Conservation (phyloP, 2,329 filamentous ascomycete species). For the Clarireedia homoeocarpa region DNA sequence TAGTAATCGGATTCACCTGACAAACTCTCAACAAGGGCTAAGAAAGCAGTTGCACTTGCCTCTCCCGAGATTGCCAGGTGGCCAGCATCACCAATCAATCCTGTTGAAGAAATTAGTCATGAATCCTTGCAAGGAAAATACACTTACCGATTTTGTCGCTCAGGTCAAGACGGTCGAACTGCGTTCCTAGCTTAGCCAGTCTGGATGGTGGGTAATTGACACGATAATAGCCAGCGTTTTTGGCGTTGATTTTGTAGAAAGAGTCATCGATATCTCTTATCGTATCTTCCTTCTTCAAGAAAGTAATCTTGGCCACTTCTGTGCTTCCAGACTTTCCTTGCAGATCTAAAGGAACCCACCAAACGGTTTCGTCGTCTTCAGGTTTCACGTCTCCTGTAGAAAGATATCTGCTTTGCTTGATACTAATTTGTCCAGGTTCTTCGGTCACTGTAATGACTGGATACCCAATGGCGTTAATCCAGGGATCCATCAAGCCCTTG, state of each 20-base stretch:
- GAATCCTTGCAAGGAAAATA: not conserved
- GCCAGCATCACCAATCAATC: constrained; percentile 76
- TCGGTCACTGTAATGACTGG: constrained; percentile 83
- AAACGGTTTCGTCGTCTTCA: constrained; percentile 83
- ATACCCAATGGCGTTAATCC: constrained; percentile 94
- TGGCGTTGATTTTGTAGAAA: constrained; percentile 84
- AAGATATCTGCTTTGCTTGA: constrained; percentile 85
- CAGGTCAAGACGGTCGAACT: constrained; percentile 66
- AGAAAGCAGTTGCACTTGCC: constrained; percentile 69
- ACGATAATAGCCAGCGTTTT: constrained; percentile 73
- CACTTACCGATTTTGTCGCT: constrained; percentile 79
- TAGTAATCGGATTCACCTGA: constrained; percentile 73
- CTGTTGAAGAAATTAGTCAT: constrained; percentile 10
- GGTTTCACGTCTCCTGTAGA: constrained; percentile 84
- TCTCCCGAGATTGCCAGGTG: constrained; percentile 85
- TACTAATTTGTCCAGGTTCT: constrained; percentile 69
- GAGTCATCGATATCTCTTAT: constrained; percentile 65
- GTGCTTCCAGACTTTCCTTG: constrained; percentile 64
- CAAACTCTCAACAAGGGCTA: constrained; percentile 83
- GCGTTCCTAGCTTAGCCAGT: constrained; percentile 69
- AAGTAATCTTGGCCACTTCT: constrained; percentile 54
- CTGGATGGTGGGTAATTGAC: constrained; percentile 52
- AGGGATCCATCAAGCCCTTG: constrained; percentile 79
- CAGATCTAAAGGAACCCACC: constrained; percentile 91
- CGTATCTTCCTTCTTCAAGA: constrained; percentile 70